Evolutionary conservation across 148 eudicot species (phyloP), one percentile per base, ranked within the genome.

Genomic region (Vaccinium macrocarpon): DNA sequence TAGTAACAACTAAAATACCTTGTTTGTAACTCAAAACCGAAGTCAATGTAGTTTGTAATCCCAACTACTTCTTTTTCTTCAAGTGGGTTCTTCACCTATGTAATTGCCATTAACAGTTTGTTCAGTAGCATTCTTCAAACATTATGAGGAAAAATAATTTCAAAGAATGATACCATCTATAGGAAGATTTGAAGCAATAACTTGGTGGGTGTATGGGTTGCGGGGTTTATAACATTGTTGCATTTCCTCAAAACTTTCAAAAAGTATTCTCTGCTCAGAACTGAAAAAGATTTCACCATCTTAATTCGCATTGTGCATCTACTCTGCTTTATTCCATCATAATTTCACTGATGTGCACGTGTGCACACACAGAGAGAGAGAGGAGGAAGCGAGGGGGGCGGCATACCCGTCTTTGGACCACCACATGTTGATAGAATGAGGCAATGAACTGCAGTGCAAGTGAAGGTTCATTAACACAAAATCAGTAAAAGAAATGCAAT

Each of bases 11-110:
- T 50, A 35, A 35, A 59, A 80, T 91, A 96, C 99, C 98, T 95
- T 46, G 99, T 89, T 82, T 88, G 92, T 68, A 96, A 85, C 88
- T 95, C 97, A 88, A 96, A 93, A 35, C 98, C 99, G 77, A 95
- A 94, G 88, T 96, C 99, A 61, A 96, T 94, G 85, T 92, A 96
- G 85, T 96, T 96, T 23, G 98, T 96, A 79, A 96, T 96, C 82
- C 99, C 99, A 86, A 96, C 92, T 80, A 95, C 86, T 88, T 88
- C 94, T 88, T 90, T 80, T 86, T 92, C 96, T 91, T 95, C 99
- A 64, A 96, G 88, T 15, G 96, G 95, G 84, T 93, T 94, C 85
- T 96, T 90, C 83, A 95, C 98, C 98, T 95, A 81, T 78, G 78
- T 88, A 62, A 86, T 29, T 46, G 76, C 84, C 8, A 8, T 56